Base-by-base conservation (phyloP, 2,329 filamentous ascomycete species). In the Ceratocystis albifundus region DNA sequence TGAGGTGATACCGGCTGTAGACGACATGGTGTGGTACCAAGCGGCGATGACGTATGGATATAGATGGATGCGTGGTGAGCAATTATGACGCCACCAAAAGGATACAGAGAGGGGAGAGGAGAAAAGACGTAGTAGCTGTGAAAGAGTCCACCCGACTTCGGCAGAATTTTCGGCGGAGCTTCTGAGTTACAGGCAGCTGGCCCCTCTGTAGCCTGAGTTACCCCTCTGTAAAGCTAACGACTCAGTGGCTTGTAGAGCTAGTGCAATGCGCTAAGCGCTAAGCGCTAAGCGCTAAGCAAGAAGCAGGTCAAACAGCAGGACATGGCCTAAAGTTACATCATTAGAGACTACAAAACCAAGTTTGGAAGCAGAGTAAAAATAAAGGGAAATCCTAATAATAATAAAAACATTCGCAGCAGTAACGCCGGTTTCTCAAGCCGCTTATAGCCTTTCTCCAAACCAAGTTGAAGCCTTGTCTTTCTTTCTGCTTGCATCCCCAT, bases 1-100 rank as follows among this genome's bases (percentile, higher is more conserved):
- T 32, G 65, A 69, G 22, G 72, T 73, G 68, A 73, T 70, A n/a
- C 72, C 70, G 69, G 70, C 66, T n/a, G 55, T n/a, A 25, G 55
- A 59, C 15, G 64, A 61, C 67, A 68, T 68, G 36, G 32, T 22
- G 28, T 46, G 55, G 6, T 30, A 6, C 48, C n/a, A 53, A 20
- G 48, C 28, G 12, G 41, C 22, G 48, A 36, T 48, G 41, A 41
- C 46, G 48, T 7, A 22, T 67, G 30, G 3, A 41, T 50, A 22
- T 10, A 4, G 36, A 45, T 32, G 25, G 5, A 32, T 41, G 32
- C 48, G 10, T 62, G 68, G n/a, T 50, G 53, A 53, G 62, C 53
- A 63, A 55, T 15, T 59, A 46, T 66, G 41, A 62, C 32, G 55
- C 55, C 17, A 36, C 7, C 15, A 36, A 22, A 46, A 45, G 32